Evolutionary conservation across 192 early-diverging fungal genomes (phyloP), one percentile per base, ranked within the genome.

Genomic region (Coemansia sp.): DNA sequence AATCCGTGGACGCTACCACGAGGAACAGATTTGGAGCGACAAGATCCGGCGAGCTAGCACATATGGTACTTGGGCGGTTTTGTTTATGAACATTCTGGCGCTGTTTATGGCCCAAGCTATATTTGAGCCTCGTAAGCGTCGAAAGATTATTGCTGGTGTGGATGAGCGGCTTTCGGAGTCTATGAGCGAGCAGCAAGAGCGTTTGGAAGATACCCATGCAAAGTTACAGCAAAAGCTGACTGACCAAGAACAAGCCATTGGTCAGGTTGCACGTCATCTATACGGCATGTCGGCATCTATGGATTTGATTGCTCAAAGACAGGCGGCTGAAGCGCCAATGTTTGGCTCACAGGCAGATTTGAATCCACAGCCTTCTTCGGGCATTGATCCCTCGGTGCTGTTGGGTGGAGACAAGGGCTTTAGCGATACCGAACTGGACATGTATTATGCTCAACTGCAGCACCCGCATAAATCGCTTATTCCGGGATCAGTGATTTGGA

Each of bases 1-100:
- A 1, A 91, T 91, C n/a, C 84, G 85, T 61, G 79, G 85, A 47
- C 70, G 89, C 14, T 91, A 91, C 61, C 89, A 91, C 49, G 89
- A 89, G 61, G 89, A 91, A 43, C 89, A 91, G 56, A 68, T 91
- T 20, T 91, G 89, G 89, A 88, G 87, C 66, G 89, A 91, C 72
- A 91, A 91, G 76, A 91, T 91, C 47, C 84, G 89, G 13, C 79
- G 83, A 11, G 86, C 85, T 12, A 83, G 79, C 55, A 89, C 86
- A 5, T 90, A 89, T 41, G 87, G 84, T 21, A 88, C 88, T 0
- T 88, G 85, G 86, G 85, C 85, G 18, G 75, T 87, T n/a, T 75
- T 86, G 59, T 68, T 69, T n/a, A 64, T 85, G 36, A 89, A 91
- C 48, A 51, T 89, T 5, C 33, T 86, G 26, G 78, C 87, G 13